These are phyloP conservation scores for Letharia columbiana DNA, from an alignment of 495 filamentous ascomycete genomes.

Conservation along the genomic window DNA sequence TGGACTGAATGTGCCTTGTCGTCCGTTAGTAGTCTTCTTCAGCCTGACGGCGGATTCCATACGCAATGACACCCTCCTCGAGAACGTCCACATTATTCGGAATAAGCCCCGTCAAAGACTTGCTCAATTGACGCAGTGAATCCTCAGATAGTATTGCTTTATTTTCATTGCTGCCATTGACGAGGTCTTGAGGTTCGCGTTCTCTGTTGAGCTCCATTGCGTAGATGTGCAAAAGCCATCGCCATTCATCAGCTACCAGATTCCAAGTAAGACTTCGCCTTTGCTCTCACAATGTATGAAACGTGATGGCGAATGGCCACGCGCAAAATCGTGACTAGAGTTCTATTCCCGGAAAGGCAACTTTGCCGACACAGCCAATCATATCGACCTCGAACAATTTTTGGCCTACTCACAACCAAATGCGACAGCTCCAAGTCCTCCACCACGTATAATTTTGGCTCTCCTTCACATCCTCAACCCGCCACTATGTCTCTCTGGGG, in stretches of 20 bases:
- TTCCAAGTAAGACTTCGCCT: background rate
- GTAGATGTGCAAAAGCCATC: background rate
- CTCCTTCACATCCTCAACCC: background rate
- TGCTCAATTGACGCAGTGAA: slow-evolving; percentile 18
- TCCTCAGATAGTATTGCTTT: slow-evolving; percentile 13
- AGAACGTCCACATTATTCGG: background rate
- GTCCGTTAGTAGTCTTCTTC: background rate
- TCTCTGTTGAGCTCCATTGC: background rate
- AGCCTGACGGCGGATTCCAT: background rate
- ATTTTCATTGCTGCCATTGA: background rate
- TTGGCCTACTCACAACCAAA: slow-evolving; percentile 4
- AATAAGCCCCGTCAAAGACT: slow-evolving; percentile 7
- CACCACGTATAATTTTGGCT: background rate
- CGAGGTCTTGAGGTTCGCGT: background rate
- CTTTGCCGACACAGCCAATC: slow-evolving; percentile 10
- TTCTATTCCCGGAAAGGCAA: background rate
- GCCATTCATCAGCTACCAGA: background rate
- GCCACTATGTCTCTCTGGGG: slow-evolving; percentile 74
- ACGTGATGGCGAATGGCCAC: background rate
- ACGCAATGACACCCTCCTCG: slow-evolving; percentile 15
- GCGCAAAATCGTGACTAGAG: background rate
- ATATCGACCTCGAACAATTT: slow-evolving; percentile 2
- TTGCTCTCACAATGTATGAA: background rate
- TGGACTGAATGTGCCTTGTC: background rate
- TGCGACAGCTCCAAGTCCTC: background rate